A percentile compares a stretch with the other conserved stretches of the same genome.
Conservation (phyloP, 2,329 filamentous ascomycete species). For the Stromatinia cepivora region DNA sequence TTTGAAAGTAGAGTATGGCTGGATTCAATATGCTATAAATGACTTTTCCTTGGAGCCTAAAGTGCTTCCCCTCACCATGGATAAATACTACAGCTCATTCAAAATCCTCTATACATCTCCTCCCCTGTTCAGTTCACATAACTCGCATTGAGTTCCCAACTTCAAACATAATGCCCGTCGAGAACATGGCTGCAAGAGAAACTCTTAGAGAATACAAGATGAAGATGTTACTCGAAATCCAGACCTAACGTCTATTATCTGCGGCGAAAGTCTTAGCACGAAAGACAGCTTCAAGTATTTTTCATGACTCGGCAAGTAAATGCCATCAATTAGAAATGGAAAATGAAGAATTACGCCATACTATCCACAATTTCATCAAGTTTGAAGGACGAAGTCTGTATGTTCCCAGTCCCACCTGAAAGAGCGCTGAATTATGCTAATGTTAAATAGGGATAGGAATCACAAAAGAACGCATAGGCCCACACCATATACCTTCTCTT, state of each 20-base stretch:
- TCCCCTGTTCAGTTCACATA: background rate
- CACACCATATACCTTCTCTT: background rate
- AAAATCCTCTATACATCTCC: background rate
- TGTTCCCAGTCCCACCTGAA: background rate
- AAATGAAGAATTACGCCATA: background rate
- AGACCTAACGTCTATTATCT: background rate
- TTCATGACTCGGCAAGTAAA: background rate
- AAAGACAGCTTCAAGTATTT: background rate
- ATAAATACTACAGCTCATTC: too few relatives aligned
- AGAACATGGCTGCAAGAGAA: background rate
- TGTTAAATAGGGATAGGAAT: background rate
- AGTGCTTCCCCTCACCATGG: background rate
- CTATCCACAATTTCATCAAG: background rate
- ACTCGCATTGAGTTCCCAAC: background rate
- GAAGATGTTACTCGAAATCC: background rate
- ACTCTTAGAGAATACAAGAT: too few relatives aligned
- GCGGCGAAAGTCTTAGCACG: background rate
- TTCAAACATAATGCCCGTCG: background rate
- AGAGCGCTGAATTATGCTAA: background rate
- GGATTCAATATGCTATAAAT: background rate
- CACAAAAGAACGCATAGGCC: background rate
- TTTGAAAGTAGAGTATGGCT: background rate
- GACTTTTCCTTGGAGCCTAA: background rate
- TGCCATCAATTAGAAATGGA: background rate
- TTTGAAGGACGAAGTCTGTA: background rate